phyloP scores from a whole-genome alignment of 352 stramenopile genomes.

The Globisporangium parvum region DNA sequence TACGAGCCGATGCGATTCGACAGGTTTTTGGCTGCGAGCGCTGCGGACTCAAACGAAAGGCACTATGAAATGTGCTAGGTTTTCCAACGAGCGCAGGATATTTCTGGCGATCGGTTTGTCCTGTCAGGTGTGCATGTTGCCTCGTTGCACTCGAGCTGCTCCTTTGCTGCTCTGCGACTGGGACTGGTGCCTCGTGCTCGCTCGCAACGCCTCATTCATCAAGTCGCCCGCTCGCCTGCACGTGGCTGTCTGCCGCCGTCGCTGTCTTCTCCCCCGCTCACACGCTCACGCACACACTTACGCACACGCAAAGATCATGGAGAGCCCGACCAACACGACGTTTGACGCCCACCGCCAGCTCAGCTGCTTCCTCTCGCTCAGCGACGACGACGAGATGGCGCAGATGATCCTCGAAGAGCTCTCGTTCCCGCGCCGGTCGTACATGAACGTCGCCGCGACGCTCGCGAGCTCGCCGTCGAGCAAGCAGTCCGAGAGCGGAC shows the following conservation, averaged over 20 bases:
- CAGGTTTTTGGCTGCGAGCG: too few species aligned
- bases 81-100: background rate
- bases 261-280: background rate
- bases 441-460: conserved; percentile 48
- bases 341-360: conserved; percentile 57
- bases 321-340: conserved; percentile 15
- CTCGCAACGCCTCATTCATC: background rate
- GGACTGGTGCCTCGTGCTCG: background rate
- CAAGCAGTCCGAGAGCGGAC: conserved; percentile 36
- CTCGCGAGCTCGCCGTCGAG: conserved; percentile 60
- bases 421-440: conserved; percentile 48
- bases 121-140: background rate
- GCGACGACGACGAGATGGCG: conserved; percentile 65
- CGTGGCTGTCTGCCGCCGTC: background rate
- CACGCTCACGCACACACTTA: background rate
- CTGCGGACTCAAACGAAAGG: too few species aligned
- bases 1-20: too few species aligned
- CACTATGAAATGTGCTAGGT: too few species aligned
- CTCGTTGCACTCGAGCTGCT: background rate
- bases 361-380: conserved; percentile 65
- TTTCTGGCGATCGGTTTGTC: background rate
- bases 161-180: background rate
- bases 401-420: conserved; percentile 74
- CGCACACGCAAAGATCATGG: conserved; percentile 5
- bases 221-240: background rate